Conservation (phyloP, 129 eudicot species). For the Pulicaria dysenterica region DNA sequence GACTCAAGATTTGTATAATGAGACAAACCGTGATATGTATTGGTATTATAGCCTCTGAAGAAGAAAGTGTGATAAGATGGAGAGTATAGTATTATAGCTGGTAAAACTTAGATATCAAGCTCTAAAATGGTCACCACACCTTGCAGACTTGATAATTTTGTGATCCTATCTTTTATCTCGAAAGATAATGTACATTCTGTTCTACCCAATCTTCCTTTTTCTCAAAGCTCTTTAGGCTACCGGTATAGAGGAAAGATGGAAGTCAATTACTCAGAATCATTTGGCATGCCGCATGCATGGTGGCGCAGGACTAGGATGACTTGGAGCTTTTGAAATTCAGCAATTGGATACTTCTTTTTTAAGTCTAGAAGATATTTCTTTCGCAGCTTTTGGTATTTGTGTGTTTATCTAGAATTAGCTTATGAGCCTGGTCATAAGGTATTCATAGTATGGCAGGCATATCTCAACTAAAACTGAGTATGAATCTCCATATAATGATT, state of each 20-base stretch:
- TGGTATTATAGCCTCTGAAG: constrained; percentile 14
- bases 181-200: constrained; percentile 15
- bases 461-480: background rate
- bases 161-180: constrained; percentile 7
- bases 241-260: constrained; percentile 23
- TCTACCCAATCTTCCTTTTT: constrained; percentile 7
- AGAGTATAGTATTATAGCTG: constrained; percentile 12
- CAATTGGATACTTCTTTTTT: background rate
- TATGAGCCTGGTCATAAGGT: background rate
- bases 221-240: background rate
- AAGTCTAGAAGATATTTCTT: constrained; percentile 14
- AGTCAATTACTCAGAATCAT: constrained; percentile 12
- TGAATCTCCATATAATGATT: constrained; percentile 2
- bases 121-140: background rate
- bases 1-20: constrained; percentile 4
- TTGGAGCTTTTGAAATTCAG: constrained; percentile 2
- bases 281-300: constrained; percentile 15
- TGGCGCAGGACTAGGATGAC: constrained; percentile 19
- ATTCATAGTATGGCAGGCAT: constrained; percentile 13
- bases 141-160: too few relatives aligned
- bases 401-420: constrained; percentile 20
- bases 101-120: constrained; percentile 10
- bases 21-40: constrained; percentile 1
- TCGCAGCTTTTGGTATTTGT: constrained; percentile 12
- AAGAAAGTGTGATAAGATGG: constrained; percentile 11